Evolutionary conservation across 352 stramenopile species (phyloP), one percentile per base, ranked within the genome.

Genomic region (Globisporangium echinulatum): DNA sequence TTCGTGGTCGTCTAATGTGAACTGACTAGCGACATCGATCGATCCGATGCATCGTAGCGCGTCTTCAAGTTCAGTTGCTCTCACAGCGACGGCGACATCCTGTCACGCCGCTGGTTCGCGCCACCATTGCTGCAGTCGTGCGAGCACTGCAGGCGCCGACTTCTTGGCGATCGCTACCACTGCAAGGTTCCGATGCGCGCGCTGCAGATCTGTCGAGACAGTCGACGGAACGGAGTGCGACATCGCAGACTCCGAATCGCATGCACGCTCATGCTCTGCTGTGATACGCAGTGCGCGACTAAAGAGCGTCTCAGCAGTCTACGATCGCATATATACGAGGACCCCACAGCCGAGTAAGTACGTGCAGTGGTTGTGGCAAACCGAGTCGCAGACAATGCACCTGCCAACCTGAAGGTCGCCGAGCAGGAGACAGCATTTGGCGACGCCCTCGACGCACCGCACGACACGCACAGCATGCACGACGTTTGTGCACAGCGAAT

Each of bases 131-230:
- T 55, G 44, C 53, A 72, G 64, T 63, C 64, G 59, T 19, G 14
- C 3, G 13, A 49, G 13, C 1, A 71, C 62, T 10, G 61, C 69
- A 2, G 7, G 8, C 3, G 52, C 59, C 4, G 58, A 63, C 25
- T 58, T 58, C 58, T 58, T 57, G 6, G 75, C 75, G 9, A 91
- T 69, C 1, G 79, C 72, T 13, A 87, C 58, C 64, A 85, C 68
- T 10, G 77, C 82, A 25, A 91, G 42, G 55, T 91, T 91, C 62
- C 75, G 85, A 59, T 86, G 70, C 42, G 64, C 67, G 6, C 79
- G 82, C n/a, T 66, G 65, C 17, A 70, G 64, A 15, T 71, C 48
- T 39, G 25, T 53, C 36, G 37, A 48, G 43, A 48, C 5, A 1
- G 13, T 17, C 4, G 43, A 5, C 5, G 43, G 7, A 5, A 17